Percentiles rank a stretch among this genome's conserved stretches.
These are phyloP conservation scores for Eucalyptus marginata DNA, from an alignment of 345 rosid species.

Conservation along the genomic window DNA sequence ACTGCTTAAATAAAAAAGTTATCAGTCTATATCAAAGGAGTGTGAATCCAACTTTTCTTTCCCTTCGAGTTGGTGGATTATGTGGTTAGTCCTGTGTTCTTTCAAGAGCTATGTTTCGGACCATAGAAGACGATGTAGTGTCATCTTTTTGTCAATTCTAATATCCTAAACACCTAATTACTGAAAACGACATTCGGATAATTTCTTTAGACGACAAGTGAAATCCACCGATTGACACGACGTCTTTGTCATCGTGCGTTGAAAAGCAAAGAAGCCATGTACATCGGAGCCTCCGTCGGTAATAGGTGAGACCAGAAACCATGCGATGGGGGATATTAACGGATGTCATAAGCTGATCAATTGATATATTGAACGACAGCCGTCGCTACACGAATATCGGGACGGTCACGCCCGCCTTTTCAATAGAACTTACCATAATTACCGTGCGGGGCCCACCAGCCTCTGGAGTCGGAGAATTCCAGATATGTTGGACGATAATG, in stretches of 20 bases:
- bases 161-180: background rate
- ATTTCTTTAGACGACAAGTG: background rate
- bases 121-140: background rate
- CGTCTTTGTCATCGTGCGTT: background rate
- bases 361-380: background rate
- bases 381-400: background rate
- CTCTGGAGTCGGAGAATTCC: background rate
- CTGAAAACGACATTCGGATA: background rate
- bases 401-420: background rate
- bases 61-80: background rate
- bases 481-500: background rate
- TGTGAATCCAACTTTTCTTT: background rate
- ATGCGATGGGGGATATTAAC: background rate
- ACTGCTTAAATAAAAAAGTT: background rate
- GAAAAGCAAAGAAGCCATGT: background rate
- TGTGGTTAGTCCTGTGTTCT: background rate
- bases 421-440: background rate
- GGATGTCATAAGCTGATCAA: background rate
- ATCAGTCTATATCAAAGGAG: background rate
- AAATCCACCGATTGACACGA: background rate
- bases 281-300: background rate
- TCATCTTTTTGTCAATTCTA: background rate
- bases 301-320: background rate
- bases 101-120: background rate
- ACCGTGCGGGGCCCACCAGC: background rate